Evolutionary conservation across 148 eudicot species (phyloP), one percentile per base, ranked within the genome.

Genomic region (Rhododendron simsii): DNA sequence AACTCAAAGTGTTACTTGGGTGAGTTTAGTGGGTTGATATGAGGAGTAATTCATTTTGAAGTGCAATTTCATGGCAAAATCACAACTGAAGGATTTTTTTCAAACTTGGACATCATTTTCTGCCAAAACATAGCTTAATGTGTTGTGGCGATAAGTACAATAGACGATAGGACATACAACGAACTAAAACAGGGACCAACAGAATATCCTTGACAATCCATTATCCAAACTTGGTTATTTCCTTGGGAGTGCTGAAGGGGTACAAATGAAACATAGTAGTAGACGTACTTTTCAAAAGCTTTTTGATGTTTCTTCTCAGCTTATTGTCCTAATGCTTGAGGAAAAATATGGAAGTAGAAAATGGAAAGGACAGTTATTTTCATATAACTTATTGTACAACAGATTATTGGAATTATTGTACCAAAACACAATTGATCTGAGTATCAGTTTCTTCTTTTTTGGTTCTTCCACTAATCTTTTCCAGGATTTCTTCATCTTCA

Each of bases 401-500:
- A 28, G 82, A 23, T 14, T 33, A 1, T 33, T 35, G 26, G 41
- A 26, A 15, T 50, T 48, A 14, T 50, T 48, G 9, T 15, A 6
- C 71, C 57, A 15, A 35, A 55, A 81, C 8, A 12, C 1, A 13
- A 80, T 30, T 30, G 15, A 55, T 33, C 50, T n/a, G 28, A 7
- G 1, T 30, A 26, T 77, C 41, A 51, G 2, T 53, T 80, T 6
- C 73, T 81, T 23, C 3, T 51, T 55, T 0, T 57, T 57, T n/a
- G 37, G 51, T 10, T 59, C 51, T 39, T 21, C 51, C n/a, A 7
- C 53, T 82, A 61, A 59, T 61, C 47, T 82, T 39, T 23, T 97
- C 87, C 81, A 81, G 35, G 98, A 97, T 88, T 93, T 94, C 94
- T 95, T 95, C 92, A 90, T 91, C 87, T 94, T 97, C 92, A 83